A percentile compares a stretch with the other conserved stretches of the same genome.
These are phyloP conservation scores for Xylaria palmicola DNA, from an alignment of 495 filamentous ascomycete species.

Conservation along the genomic window DNA sequence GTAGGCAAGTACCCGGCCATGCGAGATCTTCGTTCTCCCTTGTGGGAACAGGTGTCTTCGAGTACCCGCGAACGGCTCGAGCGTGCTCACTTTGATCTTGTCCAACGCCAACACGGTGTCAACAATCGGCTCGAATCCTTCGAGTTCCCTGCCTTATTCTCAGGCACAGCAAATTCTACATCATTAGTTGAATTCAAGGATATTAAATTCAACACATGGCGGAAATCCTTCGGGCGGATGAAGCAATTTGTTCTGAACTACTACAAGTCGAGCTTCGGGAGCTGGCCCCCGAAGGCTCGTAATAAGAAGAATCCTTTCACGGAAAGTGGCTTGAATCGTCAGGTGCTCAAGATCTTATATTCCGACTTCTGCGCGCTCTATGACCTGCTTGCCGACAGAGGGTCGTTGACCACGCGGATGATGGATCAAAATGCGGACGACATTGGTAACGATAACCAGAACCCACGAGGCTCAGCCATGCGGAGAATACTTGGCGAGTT, in stretches of 20 bases:
- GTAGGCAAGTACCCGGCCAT: slow-evolving; percentile 84
- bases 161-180: slow-evolving; percentile 81
- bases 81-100: slow-evolving; percentile 75
- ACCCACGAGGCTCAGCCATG: slow-evolving; percentile 51
- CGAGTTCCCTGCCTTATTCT: slow-evolving; percentile 87
- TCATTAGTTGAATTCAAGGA: slow-evolving; percentile 69
- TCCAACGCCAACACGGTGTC: slow-evolving; percentile 63
- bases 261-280: slow-evolving; percentile 81
- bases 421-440: slow-evolving; percentile 50
- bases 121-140: slow-evolving; percentile 71
- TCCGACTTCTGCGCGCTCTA: slow-evolving; percentile 83
- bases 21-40: slow-evolving; percentile 62
- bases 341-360: slow-evolving; percentile 79
- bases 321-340: slow-evolving; percentile 79
- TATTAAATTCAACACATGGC: slow-evolving; percentile 84
- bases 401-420: slow-evolving; percentile 55
- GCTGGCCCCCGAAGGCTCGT: slow-evolving; percentile 89
- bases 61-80: slow-evolving; percentile 77
- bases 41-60: slow-evolving; percentile 65
- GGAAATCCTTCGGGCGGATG: slow-evolving; percentile 66
- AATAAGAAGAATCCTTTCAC: slow-evolving; percentile 92
- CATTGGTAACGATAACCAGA: slow-evolving; percentile 34
- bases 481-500: slow-evolving; percentile 80
- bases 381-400: slow-evolving; percentile 81
- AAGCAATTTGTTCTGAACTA: slow-evolving; percentile 71